phyloP scores from a whole-genome alignment of 768 basidiomycete species.

The Kwoniella sp. region DNA sequence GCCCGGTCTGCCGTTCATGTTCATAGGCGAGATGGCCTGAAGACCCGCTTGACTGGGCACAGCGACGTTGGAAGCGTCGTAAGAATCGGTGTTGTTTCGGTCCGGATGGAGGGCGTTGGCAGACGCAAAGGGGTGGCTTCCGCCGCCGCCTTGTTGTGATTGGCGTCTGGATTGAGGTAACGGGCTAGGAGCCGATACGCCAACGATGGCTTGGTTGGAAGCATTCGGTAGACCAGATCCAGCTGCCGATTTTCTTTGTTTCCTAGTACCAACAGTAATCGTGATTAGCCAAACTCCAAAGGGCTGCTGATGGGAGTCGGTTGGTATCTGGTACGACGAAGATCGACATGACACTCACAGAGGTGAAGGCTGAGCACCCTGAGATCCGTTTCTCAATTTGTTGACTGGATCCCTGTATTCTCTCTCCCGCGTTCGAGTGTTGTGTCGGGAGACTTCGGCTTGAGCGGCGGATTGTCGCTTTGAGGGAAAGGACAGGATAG shows the following conservation, averaged over 20 bases:
- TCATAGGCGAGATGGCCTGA: slow-evolving; percentile 51
- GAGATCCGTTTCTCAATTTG: slow-evolving; percentile 37
- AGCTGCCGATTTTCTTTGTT: slow-evolving; percentile 48
- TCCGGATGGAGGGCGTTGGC: slow-evolving; percentile 27
- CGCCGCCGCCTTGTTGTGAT: slow-evolving; percentile 35
- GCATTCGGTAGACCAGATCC: slow-evolving; percentile 48
- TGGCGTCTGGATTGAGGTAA: slow-evolving; percentile 50
- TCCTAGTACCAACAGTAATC: slow-evolving; percentile 27
- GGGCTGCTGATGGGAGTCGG: background rate
- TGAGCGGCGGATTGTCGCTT: slow-evolving; percentile 38
- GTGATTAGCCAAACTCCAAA: background rate
- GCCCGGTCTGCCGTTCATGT: slow-evolving; percentile 42
- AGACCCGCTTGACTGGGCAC: slow-evolving; percentile 49
- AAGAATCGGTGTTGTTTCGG: slow-evolving; percentile 35
- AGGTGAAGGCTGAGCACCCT: slow-evolving; percentile 39
- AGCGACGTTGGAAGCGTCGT: slow-evolving; percentile 50
- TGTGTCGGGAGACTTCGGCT: slow-evolving; percentile 44
- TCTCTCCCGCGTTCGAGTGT: slow-evolving; percentile 48
- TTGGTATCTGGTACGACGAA: slow-evolving; percentile 10
- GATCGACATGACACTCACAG: slow-evolving; percentile 31
- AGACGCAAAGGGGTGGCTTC: slow-evolving; percentile 51
- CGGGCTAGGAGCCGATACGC: slow-evolving; percentile 52
- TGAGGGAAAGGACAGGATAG: no score
- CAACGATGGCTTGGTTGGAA: slow-evolving; percentile 54
- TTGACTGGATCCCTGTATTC: slow-evolving; percentile 51